Conservation (phyloP, 768 basidiomycete genomes). For the Rhizopogon sp. region DNA sequence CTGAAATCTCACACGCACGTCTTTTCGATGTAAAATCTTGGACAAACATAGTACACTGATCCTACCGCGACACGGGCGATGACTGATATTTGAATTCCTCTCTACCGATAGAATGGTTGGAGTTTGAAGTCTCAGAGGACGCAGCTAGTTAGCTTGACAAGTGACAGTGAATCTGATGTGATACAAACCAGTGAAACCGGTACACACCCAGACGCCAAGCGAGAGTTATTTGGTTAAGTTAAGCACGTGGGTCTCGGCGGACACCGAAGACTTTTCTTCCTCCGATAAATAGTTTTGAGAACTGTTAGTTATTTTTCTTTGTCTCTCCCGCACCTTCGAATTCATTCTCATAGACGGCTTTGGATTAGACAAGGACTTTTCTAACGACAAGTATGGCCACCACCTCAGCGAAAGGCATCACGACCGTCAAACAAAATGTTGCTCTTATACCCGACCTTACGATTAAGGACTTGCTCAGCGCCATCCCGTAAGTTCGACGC, state of each 20-base stretch:
- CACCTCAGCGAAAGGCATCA: conserved; percentile 11
- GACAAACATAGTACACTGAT: neutral
- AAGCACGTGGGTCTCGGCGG: conserved; percentile 22
- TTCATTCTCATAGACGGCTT: neutral
- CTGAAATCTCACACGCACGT: neutral
- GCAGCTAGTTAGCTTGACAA: too few relatives aligned
- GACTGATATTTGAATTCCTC: too few relatives aligned
- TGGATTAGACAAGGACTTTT: conserved; percentile 4
- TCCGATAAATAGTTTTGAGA: conserved; percentile 21
- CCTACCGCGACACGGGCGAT: neutral
- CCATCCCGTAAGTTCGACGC: conserved; percentile 64
- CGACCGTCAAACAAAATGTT: conserved; percentile 49
- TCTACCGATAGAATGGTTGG: too few relatives aligned
- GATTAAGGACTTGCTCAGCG: conserved; percentile 80
- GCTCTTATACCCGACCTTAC: conserved; percentile 77
- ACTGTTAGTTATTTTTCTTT: neutral
- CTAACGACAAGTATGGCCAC: conserved; percentile 16
- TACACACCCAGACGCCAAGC: too few relatives aligned
- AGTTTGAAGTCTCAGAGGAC: too few relatives aligned
- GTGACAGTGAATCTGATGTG: too few relatives aligned
- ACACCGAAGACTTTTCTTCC: conserved; percentile 15
- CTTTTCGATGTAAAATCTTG: too few relatives aligned
- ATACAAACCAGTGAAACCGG: too few relatives aligned
- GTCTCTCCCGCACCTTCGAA: neutral
- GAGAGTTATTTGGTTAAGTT: neutral